phyloP scores from a whole-genome alignment of 2,329 filamentous ascomycete species.

The Trichoderma oligosporum region DNA sequence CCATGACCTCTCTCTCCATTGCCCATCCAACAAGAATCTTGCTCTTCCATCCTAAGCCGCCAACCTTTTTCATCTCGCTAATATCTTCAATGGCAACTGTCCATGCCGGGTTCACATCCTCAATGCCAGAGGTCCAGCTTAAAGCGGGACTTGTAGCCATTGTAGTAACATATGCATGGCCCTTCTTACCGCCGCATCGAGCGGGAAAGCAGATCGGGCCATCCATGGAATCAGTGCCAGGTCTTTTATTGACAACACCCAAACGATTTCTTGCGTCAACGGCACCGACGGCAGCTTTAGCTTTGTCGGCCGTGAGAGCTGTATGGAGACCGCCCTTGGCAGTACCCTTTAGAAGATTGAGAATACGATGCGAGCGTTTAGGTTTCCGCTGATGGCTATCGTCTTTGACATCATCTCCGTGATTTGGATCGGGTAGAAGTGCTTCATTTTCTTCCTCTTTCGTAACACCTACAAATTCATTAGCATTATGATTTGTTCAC shows the following conservation, averaged over 20 bases:
- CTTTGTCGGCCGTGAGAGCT: slow-evolving; percentile 65
- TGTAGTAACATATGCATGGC: slow-evolving; percentile 66
- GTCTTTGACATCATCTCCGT: slow-evolving; percentile 36
- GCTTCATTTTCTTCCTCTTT: slow-evolving; percentile 64
- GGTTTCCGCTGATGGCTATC: slow-evolving; percentile 38
- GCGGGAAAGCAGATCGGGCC: slow-evolving; percentile 76
- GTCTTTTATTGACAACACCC: slow-evolving; percentile 57
- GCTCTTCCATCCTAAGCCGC: slow-evolving; percentile 79
- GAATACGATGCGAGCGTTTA: slow-evolving; percentile 43
- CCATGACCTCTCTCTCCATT: slow-evolving; percentile 67
- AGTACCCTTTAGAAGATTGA: slow-evolving; percentile 64
- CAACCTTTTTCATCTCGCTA: slow-evolving; percentile 70
- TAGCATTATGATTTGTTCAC: background rate
- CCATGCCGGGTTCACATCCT: slow-evolving; percentile 60
- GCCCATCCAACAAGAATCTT: slow-evolving; percentile 81
- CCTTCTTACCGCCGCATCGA: slow-evolving; percentile 66
- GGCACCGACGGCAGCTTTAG: slow-evolving; percentile 58
- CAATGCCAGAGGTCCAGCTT: slow-evolving; percentile 56
- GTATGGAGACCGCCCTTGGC: slow-evolving; percentile 71
- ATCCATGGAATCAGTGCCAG: slow-evolving; percentile 41
- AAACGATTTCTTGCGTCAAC: slow-evolving; percentile 66
- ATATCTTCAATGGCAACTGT: slow-evolving; percentile 68
- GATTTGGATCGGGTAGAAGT: slow-evolving; percentile 43
- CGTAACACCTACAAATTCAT: slow-evolving; percentile 43
- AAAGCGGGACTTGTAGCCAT: slow-evolving; percentile 65